Evolutionary conservation across 2,329 filamentous ascomycete species (phyloP).

Genomic region (Chaetomium sp.): DNA sequence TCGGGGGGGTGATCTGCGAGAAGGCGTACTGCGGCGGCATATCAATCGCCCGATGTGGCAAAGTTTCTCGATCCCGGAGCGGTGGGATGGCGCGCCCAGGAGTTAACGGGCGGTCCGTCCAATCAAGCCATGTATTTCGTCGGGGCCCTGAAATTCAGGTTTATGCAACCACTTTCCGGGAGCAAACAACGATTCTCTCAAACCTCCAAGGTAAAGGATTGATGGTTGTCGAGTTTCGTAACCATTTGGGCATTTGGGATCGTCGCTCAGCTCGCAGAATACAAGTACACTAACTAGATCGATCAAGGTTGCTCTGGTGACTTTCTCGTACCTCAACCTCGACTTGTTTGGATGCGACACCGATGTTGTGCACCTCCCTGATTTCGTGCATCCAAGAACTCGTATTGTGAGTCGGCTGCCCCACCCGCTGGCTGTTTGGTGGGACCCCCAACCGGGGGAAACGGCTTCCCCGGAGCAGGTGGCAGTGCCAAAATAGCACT

Average conservation of each 20-base stretch:
- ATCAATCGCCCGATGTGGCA: constrained; percentile 23
- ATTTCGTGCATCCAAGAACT: constrained; percentile 19
- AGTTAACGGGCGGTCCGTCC: constrained; percentile 3
- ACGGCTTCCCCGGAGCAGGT: constrained; percentile 19
- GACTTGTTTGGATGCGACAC: constrained; percentile 2
- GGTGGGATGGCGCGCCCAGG: neutral
- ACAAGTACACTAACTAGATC: too few relatives aligned
- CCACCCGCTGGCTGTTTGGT: constrained; percentile 13
- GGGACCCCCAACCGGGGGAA: constrained; percentile 14
- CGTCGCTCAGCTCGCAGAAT: neutral
- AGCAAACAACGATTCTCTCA: neutral
- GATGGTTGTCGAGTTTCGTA: neutral
- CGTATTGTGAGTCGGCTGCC: constrained; percentile 26
- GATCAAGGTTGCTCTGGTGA: neutral
- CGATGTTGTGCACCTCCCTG: neutral
- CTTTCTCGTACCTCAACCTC: neutral
- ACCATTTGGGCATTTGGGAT: neutral
- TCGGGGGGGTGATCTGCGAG: constrained; percentile 2
- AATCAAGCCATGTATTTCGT: neutral
- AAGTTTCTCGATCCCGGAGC: constrained; percentile 13
- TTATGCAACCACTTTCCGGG: constrained; percentile 5
- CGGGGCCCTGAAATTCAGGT: constrained; percentile 8
- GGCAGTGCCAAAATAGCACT: constrained; percentile 31
- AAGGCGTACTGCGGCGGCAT: neutral
- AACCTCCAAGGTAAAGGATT: neutral